A percentile compares a stretch with the other conserved stretches of the same genome.
These are phyloP conservation scores for Bothriochloa decipiens DNA, from an alignment of 176 grass and related monocot species.

Conservation along the genomic window DNA sequence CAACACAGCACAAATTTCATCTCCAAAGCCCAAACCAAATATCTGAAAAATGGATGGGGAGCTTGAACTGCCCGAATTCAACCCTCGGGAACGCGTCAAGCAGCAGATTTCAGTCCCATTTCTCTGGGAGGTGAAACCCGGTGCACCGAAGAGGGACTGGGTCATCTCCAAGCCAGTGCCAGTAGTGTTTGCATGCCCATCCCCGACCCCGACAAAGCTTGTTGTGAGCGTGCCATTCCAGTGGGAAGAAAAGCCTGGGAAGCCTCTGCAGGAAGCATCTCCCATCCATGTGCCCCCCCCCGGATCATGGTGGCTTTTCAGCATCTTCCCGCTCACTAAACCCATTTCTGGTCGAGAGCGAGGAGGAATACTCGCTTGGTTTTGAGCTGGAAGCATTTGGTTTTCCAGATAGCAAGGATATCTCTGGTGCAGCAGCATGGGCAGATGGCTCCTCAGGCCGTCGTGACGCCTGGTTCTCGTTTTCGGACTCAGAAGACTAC, in stretches of 20 bases:
- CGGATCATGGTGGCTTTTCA: slow-evolving; percentile 28
- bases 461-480: slow-evolving; percentile 54
- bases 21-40: slow-evolving; percentile 32
- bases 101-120: slow-evolving; percentile 90
- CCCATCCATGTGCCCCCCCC: slow-evolving; percentile 2
- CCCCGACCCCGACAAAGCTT: slow-evolving; percentile 60
- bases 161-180: slow-evolving; percentile 54
- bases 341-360: slow-evolving; percentile 56
- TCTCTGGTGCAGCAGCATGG: slow-evolving; percentile 30
- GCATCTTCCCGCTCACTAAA: slow-evolving; percentile 53
- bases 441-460: slow-evolving; percentile 51
- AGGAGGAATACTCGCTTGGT: slow-evolving; percentile 60
- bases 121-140: slow-evolving; percentile 78
- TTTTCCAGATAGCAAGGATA: slow-evolving; percentile 49
- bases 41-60: slow-evolving; percentile 55
- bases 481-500: slow-evolving; percentile 66
- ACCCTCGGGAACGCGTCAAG: slow-evolving; percentile 52
- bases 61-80: slow-evolving; percentile 57
- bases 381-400: slow-evolving; percentile 63
- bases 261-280: slow-evolving; percentile 46
- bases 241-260: slow-evolving; percentile 95
- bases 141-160: slow-evolving; percentile 64
- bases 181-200: slow-evolving; percentile 41
- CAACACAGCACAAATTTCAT: slow-evolving; percentile 33
- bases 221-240: slow-evolving; percentile 86